A percentile compares a stretch with the other conserved stretches of the same genome.
phyloP scores from a whole-genome alignment of 2,329 filamentous ascomycete genomes.

The Cryphonectria naterciae region DNA sequence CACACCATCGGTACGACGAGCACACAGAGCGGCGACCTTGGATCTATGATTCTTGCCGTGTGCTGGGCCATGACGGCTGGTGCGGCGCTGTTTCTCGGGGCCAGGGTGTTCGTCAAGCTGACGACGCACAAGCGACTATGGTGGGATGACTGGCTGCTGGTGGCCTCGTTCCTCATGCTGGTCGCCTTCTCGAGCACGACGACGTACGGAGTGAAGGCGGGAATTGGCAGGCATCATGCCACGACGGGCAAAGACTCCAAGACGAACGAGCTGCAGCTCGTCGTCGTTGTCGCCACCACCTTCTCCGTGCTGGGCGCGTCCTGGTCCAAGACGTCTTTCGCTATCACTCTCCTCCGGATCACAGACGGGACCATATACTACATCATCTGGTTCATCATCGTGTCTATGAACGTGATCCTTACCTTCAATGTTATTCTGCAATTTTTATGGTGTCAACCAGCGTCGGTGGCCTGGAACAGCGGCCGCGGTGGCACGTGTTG shows the following conservation, averaged over 20 bases:
- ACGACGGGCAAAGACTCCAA: neutral
- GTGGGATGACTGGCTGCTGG: constrained; percentile 17
- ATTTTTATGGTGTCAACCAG: constrained; percentile 38
- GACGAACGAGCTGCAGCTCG: constrained; percentile 29
- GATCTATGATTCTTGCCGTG: constrained; percentile 2
- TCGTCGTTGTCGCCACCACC: constrained; percentile 32
- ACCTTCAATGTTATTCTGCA: constrained; percentile 35
- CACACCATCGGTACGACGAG: neutral
- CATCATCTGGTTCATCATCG: constrained; percentile 39
- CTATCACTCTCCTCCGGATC: constrained; percentile 41
- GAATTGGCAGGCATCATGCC: constrained; percentile 4
- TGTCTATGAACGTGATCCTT: constrained; percentile 40
- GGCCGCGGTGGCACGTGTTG: constrained; percentile 35
- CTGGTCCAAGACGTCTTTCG: constrained; percentile 45
- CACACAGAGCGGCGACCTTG: neutral
- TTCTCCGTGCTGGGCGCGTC: constrained; percentile 39
- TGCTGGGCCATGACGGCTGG: constrained; percentile 5
- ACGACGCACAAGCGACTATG: constrained; percentile 1
- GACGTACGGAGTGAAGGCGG: neutral
- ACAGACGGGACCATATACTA: constrained; percentile 35
- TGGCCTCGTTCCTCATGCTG: constrained; percentile 12
- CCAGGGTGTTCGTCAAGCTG: constrained; percentile 3
- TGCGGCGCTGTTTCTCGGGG: constrained; percentile 3
- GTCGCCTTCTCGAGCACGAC: constrained; percentile 6
- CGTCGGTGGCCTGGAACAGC: constrained; percentile 36